phyloP scores from a whole-genome alignment of 805 yeast genomes.

The Scheffersomyces lignosus region DNA sequence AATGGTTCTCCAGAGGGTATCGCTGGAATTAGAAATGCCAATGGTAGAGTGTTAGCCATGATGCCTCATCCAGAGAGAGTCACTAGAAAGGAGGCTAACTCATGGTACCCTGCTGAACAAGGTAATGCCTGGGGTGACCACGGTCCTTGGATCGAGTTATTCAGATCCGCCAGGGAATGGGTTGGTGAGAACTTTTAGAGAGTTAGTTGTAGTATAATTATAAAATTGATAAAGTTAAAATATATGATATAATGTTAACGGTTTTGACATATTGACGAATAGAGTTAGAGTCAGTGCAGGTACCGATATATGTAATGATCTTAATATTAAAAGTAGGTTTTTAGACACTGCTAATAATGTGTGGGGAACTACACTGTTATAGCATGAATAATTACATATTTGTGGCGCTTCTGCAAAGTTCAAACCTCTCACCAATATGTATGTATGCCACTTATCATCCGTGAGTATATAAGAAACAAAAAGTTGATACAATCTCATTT shows the following conservation, averaged over 20 bases:
- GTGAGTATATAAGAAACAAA: too few relatives aligned
- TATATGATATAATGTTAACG: background rate
- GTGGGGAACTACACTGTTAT: too few relatives aligned
- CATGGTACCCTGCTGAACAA: slow-evolving; percentile 74
- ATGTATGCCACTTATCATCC: too few relatives aligned
- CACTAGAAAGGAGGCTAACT: slow-evolving; percentile 80
- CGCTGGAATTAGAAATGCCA: slow-evolving; percentile 85
- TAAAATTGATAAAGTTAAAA: slow-evolving; percentile 1
- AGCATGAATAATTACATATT: too few relatives aligned
- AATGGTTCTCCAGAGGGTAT: slow-evolving; percentile 94
- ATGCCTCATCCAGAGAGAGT: slow-evolving; percentile 99
- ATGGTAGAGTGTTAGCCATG: slow-evolving; percentile 95
- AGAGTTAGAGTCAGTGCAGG: too few relatives aligned
- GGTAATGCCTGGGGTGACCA: slow-evolving; percentile 72
- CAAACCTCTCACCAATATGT: too few relatives aligned
- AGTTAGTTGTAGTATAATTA: slow-evolving; percentile 2
- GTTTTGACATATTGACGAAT: too few relatives aligned
- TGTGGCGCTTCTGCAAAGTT: too few relatives aligned
- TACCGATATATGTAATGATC: too few relatives aligned
- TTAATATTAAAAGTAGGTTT: too few relatives aligned
- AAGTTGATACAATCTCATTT: too few relatives aligned
- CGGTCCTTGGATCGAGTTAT: slow-evolving; percentile 95
- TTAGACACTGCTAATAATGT: too few relatives aligned
- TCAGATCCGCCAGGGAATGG: slow-evolving; percentile 93
- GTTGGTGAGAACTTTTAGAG: slow-evolving; percentile 50